Evolutionary conservation across 2,329 filamentous ascomycete genomes (phyloP).

Genomic region (Lecanosticta acicola): DNA sequence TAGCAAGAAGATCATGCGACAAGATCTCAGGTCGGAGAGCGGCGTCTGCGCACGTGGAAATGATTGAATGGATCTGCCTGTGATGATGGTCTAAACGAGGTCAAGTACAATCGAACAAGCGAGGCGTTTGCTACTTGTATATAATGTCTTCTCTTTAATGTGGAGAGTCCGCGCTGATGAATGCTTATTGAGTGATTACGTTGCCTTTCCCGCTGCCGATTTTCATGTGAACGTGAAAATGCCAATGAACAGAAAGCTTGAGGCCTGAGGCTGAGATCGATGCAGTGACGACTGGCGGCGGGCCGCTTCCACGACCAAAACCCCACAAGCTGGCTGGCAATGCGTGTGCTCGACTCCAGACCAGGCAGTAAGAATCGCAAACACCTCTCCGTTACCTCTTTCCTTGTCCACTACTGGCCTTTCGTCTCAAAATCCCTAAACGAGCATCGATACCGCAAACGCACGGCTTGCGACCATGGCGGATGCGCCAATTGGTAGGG

Average conservation of each 20-base stretch:
- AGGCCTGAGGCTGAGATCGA: slow-evolving; percentile 1
- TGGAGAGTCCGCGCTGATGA: slow-evolving; percentile 14
- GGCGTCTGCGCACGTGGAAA: background rate
- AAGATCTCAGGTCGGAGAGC: slow-evolving; percentile 2
- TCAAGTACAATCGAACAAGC: background rate
- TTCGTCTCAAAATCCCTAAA: too few species aligned
- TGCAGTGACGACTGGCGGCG: background rate
- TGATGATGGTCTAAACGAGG: slow-evolving; percentile 5
- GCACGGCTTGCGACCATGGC: slow-evolving; percentile 43
- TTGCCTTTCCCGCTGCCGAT: slow-evolving; percentile 14
- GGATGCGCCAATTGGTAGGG: slow-evolving; percentile 46
- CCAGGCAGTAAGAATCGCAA: slow-evolving; percentile 9
- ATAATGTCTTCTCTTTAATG: slow-evolving; percentile 28
- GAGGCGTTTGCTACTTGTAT: slow-evolving; percentile 17
- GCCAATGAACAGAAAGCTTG: background rate
- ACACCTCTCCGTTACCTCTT: background rate
- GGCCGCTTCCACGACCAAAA: slow-evolving; percentile 2
- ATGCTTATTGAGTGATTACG: slow-evolving; percentile 1
- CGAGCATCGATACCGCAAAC: too few species aligned
- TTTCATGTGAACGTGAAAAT: background rate
- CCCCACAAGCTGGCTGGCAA: slow-evolving; percentile 1
- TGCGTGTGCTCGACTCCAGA: background rate
- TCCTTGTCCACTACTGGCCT: too few species aligned
- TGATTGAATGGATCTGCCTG: slow-evolving; percentile 10
- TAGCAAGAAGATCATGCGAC: slow-evolving; percentile 1